Evolutionary conservation across 2,329 filamentous ascomycete genomes (phyloP).

Genomic region (Colletotrichum incanum): DNA sequence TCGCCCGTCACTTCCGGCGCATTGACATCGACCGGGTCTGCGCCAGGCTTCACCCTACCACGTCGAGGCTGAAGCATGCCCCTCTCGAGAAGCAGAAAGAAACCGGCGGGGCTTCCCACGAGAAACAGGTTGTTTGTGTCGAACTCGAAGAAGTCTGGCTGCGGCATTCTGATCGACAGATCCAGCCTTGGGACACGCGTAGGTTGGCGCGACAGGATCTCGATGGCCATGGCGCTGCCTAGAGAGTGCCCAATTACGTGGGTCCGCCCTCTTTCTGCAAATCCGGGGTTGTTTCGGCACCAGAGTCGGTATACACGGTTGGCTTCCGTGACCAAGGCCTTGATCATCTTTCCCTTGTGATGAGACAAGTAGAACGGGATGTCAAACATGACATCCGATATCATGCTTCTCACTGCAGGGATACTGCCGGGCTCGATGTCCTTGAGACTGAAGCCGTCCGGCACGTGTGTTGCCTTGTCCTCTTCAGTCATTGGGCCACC

Average conservation of each 20-base stretch:
- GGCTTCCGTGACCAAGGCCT: conserved; percentile 88
- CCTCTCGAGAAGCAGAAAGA: conserved; percentile 91
- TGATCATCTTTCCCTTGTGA: conserved; percentile 95
- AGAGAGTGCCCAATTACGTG: conserved; percentile 95
- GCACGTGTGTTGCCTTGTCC: conserved; percentile 67
- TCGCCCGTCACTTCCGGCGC: conserved; percentile 80
- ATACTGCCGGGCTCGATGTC: conserved; percentile 95
- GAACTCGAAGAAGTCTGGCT: conserved; percentile 84
- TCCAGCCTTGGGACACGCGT: conserved; percentile 74
- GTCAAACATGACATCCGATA: conserved; percentile 98
- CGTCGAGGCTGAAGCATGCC: conserved; percentile 80
- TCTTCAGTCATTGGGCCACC: conserved; percentile 73
- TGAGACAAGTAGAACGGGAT: conserved; percentile 98
- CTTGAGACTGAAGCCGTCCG: conserved; percentile 77
- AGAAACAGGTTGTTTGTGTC: conserved; percentile 92
- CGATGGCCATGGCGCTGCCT: conserved; percentile 94
- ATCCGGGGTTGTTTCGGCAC: conserved; percentile 94
- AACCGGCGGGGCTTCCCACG: conserved; percentile 90
- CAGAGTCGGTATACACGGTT: conserved; percentile 97
- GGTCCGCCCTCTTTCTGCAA: conserved; percentile 84
- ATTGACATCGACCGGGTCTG: conserved; percentile 73
- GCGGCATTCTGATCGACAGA: conserved; percentile 56
- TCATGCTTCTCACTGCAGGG: conserved; percentile 91
- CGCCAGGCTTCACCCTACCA: conserved; percentile 82
- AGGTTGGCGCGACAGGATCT: conserved; percentile 91